Evolutionary conservation across 1,139 yeast species (phyloP).

Genomic region (Pichia terricola): DNA sequence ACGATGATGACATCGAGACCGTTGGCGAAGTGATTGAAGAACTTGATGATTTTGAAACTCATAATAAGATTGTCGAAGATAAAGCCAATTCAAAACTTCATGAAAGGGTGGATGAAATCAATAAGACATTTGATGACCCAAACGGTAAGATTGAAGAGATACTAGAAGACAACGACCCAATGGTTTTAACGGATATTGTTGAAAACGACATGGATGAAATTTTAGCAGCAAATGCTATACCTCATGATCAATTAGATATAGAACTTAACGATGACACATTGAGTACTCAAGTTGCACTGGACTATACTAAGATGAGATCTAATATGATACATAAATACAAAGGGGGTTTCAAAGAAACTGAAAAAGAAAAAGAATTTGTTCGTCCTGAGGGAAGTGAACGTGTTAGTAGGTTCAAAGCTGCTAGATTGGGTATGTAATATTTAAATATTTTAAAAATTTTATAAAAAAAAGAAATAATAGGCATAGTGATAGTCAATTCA

Average conservation of each 20-base stretch:
- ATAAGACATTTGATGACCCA: conserved; percentile 43
- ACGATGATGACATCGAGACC: conserved; percentile 50
- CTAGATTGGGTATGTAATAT: conserved; percentile 26
- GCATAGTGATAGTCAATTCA: too few species aligned
- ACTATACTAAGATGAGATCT: conserved; percentile 51
- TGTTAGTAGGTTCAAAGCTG: conserved; percentile 64
- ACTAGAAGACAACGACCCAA: conserved; percentile 31
- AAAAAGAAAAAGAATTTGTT: conserved; percentile 50
- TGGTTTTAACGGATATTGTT: conserved; percentile 30
- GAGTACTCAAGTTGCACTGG: conserved; percentile 38
- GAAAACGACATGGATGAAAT: conserved; percentile 27
- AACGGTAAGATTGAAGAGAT: conserved; percentile 35
- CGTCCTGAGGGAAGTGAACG: conserved; percentile 53
- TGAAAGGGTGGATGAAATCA: conserved; percentile 33
- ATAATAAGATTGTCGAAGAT: conserved; percentile 40
- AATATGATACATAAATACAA: conserved; percentile 33
- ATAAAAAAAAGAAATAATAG: too few species aligned
- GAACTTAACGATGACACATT: conserved; percentile 29
- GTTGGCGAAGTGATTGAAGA: conserved; percentile 50
- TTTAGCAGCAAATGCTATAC: conserved; percentile 6
- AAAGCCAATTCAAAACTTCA: conserved; percentile 13
- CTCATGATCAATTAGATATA: conserved; percentile 24
- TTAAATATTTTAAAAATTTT: not conserved
- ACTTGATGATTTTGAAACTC: conserved; percentile 43
- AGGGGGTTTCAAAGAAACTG: conserved; percentile 39